phyloP scores from a whole-genome alignment of 2,329 filamentous ascomycete species.

The Ophiocordyceps camponoti-floridani region DNA sequence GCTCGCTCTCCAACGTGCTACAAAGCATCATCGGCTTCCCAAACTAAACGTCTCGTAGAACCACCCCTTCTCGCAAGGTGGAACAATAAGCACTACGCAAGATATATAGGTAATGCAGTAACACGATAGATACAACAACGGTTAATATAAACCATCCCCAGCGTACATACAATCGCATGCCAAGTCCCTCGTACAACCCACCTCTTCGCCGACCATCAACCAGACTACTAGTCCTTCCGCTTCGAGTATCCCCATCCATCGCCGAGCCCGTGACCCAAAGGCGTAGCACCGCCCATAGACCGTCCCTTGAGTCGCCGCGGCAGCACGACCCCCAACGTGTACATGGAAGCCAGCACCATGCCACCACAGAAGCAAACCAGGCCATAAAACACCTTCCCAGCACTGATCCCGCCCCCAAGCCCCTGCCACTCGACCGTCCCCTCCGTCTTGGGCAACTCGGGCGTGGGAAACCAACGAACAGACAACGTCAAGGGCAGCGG shows the following conservation, averaged over 20 bases:
- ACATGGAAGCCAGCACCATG: conserved; percentile 32
- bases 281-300: conserved; percentile 36
- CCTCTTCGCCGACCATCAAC: not conserved
- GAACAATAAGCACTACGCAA: too few species aligned
- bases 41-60: too few species aligned
- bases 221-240: conserved; percentile 12
- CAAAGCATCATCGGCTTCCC: too few species aligned
- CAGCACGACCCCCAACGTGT: conserved; percentile 42
- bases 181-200: too few species aligned
- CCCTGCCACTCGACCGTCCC: conserved; percentile 47
- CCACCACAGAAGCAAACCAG: conserved; percentile 41
- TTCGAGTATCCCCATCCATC: conserved; percentile 45
- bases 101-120: too few species aligned
- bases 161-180: too few species aligned
- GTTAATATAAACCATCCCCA: too few species aligned
- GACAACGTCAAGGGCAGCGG: conserved; percentile 61
- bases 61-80: too few species aligned
- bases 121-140: too few species aligned
- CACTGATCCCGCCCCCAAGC: conserved; percentile 44
- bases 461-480: conserved; percentile 73
- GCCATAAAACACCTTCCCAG: conserved; percentile 45
- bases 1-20: too few species aligned
- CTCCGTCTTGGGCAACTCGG: conserved; percentile 49
- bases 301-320: conserved; percentile 32
- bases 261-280: conserved; percentile 37